Evolutionary conservation across 106 monocot species (phyloP), one percentile per base, ranked within the genome.

Genomic region (Phalaenopsis equestris): DNA sequence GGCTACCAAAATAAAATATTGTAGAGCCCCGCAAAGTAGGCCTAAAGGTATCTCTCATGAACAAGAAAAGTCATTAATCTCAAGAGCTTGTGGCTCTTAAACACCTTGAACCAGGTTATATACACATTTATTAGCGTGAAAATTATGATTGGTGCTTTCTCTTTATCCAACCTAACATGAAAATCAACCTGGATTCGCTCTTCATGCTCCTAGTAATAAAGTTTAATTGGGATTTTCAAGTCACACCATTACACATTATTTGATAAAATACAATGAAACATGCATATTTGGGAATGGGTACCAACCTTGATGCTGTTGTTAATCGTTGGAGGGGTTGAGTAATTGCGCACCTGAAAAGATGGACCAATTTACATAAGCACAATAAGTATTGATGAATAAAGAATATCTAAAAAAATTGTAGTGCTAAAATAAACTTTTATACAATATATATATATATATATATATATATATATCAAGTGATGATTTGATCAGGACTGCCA

Each of bases 221-320:
- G 52, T 14, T 14, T 12, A 12, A 52, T 52, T 2, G 12, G 14
- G 2, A 52, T 52, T 52, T 12, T 12, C 10, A 52, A 14, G 12
- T 2, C 76, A 30, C 23, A 0, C 24, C 76, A 76, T 49, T 76
- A 30, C 19, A 49, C 12, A 48, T 76, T 76, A 30, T 17, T 76
- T 49, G 0, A 70, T 70, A 39, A 15, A 15, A 70, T 70, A 74
- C 17, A 6, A 76, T 42, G 11, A 11, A 49, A 49, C 2, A 76
- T 42, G 49, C 42, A 74, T 18, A 30, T 52, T 49, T 1, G 48
- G 21, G 8, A 2, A 49, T 47, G 30, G 21, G 24, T 76, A 79
- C 91, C 73, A 39, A 98, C 97, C 97, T 98, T 98, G 72, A 98
- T 98, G 86, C 94, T 94, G 86, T 98, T 94, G 82, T 98, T 98